Conservation (phyloP, 495 filamentous ascomycete genomes). For the Talaromyces wortmannii region DNA sequence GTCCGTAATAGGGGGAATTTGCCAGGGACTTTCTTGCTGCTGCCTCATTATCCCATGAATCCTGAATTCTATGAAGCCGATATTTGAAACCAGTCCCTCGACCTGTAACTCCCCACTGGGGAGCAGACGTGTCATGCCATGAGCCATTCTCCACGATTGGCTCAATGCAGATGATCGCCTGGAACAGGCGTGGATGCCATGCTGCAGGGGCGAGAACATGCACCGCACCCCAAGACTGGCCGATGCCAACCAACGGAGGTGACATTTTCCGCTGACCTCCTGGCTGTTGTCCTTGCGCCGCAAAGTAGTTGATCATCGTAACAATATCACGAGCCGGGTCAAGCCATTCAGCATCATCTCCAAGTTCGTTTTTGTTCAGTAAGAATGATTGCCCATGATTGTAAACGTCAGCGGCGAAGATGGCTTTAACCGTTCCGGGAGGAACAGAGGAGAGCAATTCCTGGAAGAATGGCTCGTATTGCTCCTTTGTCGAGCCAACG, state of each 20-base stretch:
- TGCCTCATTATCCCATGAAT: slow-evolving; percentile 12
- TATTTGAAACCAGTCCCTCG: neutral
- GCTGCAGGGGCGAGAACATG: slow-evolving; percentile 24
- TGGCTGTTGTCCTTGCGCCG: neutral
- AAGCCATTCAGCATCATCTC: slow-evolving; percentile 30
- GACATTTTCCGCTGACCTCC: slow-evolving; percentile 28
- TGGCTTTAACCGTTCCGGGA: slow-evolving; percentile 20
- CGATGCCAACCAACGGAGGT: slow-evolving; percentile 39
- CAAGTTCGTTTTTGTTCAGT: slow-evolving; percentile 10
- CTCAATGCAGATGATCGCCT: slow-evolving; percentile 35
- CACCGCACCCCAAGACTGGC: slow-evolving; percentile 36
- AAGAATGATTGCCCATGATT: slow-evolving; percentile 25
- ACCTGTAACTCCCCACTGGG: too few species aligned
- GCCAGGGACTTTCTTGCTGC: slow-evolving; percentile 8
- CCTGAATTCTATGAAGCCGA: neutral
- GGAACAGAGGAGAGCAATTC: slow-evolving; percentile 22
- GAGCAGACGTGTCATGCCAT: slow-evolving; percentile 1
- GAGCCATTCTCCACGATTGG: slow-evolving; percentile 23
- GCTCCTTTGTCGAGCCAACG: slow-evolving; percentile 39
- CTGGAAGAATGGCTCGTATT: slow-evolving; percentile 41
- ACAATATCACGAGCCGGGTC: slow-evolving; percentile 40
- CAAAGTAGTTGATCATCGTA: slow-evolving; percentile 38
- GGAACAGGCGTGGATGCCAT: slow-evolving; percentile 38
- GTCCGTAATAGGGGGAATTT: slow-evolving; percentile 10
- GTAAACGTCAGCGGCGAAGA: slow-evolving; percentile 38